Conservation (phyloP, 2,329 filamentous ascomycete species). For the Diaporthe citri region DNA sequence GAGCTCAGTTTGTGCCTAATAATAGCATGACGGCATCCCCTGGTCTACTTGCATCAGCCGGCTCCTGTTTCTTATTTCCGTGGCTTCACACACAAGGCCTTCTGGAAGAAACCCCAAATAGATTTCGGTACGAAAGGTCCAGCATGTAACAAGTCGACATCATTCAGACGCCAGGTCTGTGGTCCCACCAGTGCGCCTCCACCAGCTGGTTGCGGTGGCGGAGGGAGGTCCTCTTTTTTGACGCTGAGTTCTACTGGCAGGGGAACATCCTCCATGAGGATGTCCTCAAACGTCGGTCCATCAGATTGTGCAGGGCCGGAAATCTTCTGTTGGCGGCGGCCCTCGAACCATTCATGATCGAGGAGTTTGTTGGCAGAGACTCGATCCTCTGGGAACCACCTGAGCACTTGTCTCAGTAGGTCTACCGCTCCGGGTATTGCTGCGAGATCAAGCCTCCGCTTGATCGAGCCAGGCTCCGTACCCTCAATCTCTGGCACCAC, state of each 20-base stretch:
- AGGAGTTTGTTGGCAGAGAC: neutral
- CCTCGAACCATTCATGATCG: neutral
- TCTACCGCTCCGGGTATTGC: neutral
- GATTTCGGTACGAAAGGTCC: neutral
- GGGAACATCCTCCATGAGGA: neutral
- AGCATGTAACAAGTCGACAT: neutral
- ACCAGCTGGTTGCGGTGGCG: neutral
- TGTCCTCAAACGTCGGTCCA: neutral
- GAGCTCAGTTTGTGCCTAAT: neutral
- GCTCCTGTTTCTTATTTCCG: neutral
- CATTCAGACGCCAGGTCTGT: neutral
- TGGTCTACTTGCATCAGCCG: neutral
- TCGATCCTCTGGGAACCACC: neutral
- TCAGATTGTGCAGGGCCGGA: fast-evolving
- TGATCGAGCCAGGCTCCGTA: neutral
- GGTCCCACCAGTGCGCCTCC: neutral
- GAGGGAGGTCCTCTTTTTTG: neutral
- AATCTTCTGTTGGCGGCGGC: fast-evolving
- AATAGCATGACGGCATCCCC: no score
- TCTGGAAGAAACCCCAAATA: neutral
- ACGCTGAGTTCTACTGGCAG: neutral
- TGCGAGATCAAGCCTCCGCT: neutral
- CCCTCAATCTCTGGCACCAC: neutral
- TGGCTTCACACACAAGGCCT: neutral
- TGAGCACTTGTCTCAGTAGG: neutral